Evolutionary conservation across 331 rosid genomes (phyloP).

Genomic region (Pyracantha coccinea): DNA sequence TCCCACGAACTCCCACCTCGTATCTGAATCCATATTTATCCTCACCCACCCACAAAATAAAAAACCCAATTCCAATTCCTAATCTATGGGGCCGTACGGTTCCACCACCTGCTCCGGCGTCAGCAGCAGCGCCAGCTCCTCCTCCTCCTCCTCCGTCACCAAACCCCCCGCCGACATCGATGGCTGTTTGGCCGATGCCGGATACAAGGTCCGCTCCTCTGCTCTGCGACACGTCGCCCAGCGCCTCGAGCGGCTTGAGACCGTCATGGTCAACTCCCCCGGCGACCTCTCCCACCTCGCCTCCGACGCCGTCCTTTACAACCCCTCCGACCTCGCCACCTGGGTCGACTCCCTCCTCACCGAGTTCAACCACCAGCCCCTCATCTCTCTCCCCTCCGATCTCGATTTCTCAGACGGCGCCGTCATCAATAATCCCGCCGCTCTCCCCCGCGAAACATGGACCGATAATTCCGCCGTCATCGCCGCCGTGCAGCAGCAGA

Average conservation of each 20-base stretch:
- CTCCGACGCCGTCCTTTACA: conserved; percentile 50
- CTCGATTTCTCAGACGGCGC: conserved; percentile 45
- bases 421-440: conserved; percentile 14
- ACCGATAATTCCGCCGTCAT: conserved; percentile 3
- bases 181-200: conserved; percentile 57
- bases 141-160: conserved; percentile 26
- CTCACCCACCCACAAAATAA: not conserved
- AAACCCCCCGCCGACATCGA: conserved; percentile 42
- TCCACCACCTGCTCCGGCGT: conserved; percentile 19
- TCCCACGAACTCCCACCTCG: not conserved
- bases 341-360: conserved; percentile 50
- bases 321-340: conserved; percentile 67
- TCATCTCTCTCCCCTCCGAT: conserved; percentile 39
- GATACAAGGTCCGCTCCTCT: conserved; percentile 65
- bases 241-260: conserved; percentile 54
- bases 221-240: conserved; percentile 66
- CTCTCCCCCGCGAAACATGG: conserved; percentile 7
- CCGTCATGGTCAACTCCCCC: conserved; percentile 53
- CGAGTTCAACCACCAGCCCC: conserved; percentile 21
- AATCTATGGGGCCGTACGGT: conserved; percentile 40
- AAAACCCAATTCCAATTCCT: not conserved
- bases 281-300: conserved; percentile 54
- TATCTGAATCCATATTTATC: not conserved
- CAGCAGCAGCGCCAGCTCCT: conserved; percentile 32
- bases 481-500: not conserved